phyloP scores from a whole-genome alignment of 148 eudicot species.

The Agrostemma githago region DNA sequence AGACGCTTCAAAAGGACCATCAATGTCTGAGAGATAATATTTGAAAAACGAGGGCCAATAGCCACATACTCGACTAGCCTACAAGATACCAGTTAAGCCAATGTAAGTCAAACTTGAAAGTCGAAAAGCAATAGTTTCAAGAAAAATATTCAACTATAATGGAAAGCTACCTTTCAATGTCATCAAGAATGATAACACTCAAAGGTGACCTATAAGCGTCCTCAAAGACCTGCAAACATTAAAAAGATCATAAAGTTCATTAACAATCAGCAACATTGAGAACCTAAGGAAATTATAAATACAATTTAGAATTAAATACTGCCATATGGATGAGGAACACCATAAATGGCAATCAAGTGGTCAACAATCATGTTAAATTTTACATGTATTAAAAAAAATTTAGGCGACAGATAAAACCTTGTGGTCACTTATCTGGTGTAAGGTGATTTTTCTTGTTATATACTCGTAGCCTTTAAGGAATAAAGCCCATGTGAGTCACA shows the following conservation, averaged over 20 bases:
- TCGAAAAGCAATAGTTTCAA: background rate
- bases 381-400: background rate
- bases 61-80: constrained; percentile 93
- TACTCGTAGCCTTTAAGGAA: background rate
- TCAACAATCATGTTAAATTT: background rate
- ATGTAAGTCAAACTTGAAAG: constrained; percentile 7
- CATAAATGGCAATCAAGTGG: background rate
- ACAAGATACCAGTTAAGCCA: constrained; percentile 20
- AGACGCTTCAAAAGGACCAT: constrained; percentile 90
- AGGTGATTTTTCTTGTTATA: background rate
- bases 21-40: constrained; percentile 84
- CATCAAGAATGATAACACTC: constrained; percentile 84
- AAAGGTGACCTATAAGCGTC: constrained; percentile 92
- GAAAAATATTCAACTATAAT: constrained; percentile 3
- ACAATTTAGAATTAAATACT: background rate
- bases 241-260: background rate
- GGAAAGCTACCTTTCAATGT: constrained; percentile 67
- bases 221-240: constrained; percentile 58
- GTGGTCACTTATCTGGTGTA: background rate
- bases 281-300: background rate
- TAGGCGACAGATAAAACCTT: background rate
- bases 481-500: background rate
- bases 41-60: constrained; percentile 95
- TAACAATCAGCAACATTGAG: background rate
- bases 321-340: background rate